Percentiles rank a stretch among this genome's conserved stretches.
phyloP scores from a whole-genome alignment of 164 flowering plant genomes.

The Vitis cinerea region DNA sequence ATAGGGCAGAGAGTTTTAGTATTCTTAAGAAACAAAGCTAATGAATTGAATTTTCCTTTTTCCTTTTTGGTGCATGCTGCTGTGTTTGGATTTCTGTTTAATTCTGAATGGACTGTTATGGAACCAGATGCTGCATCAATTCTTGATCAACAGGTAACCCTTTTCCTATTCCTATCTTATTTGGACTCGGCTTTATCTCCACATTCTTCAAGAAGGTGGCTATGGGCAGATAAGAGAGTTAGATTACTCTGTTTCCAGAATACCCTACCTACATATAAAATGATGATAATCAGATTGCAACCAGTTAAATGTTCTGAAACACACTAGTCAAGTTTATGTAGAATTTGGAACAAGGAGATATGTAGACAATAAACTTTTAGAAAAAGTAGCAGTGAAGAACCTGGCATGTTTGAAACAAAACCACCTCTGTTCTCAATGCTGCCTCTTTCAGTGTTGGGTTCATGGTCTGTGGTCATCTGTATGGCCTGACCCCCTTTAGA shows the following conservation, averaged over 20 bases:
- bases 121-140: not conserved
- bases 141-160: not conserved
- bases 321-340: not conserved
- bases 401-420: constrained; percentile 62
- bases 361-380: not conserved
- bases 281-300: not conserved
- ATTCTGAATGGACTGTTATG: too few relatives aligned
- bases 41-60: too few relatives aligned
- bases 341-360: not conserved
- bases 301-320: not conserved
- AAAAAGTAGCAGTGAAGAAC: constrained; percentile 14
- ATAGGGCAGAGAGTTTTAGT: too few relatives aligned
- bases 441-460: constrained; percentile 43
- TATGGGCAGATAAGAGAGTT: not conserved
- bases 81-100: too few relatives aligned
- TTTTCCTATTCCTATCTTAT: too few relatives aligned
- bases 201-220: not conserved
- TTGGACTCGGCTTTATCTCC: not conserved
- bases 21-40: too few relatives aligned
- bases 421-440: constrained; percentile 54
- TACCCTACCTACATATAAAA: not conserved
- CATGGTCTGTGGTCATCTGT: constrained; percentile 48
- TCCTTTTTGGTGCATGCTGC: too few relatives aligned
- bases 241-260: not conserved
- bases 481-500: constrained; percentile 40